Evolutionary conservation across 768 basidiomycete genomes (phyloP), one percentile per base, ranked within the genome.

Genomic region (Lyophyllum decastes): DNA sequence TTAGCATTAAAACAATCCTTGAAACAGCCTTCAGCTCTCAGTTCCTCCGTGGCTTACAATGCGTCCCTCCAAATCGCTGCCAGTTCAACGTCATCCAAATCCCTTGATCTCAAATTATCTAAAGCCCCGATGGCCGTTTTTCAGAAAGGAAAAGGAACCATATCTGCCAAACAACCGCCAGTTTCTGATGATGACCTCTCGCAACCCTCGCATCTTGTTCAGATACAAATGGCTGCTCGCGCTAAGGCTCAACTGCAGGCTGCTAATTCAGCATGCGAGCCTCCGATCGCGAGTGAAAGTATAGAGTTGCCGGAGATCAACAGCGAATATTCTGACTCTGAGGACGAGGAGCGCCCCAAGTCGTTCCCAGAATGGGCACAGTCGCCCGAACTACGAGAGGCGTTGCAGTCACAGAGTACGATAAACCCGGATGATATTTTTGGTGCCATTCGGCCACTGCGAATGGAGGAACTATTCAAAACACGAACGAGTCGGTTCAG

Each of bases 271-370:
- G 68, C 73, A 35, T 66, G 68, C 1, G 72, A 74, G 38, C 81
- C 84, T 10, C 69, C 75, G 2, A 70, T 88, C 55, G 73, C 86
- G 17, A 90, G 87, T 68, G 90, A 94, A 76, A 86, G 81, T 68
- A 92, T 95, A 64, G 94, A 95, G 65, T 78, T 99, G 17, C 95
- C 96, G 0, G 96, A 98, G 46, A 94, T 97, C 67, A 90, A 94
- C 66, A 94, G 92, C 74, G 96, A 98, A 66, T 98, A 98, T 72
- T 97, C 95, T 5, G 92, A 95, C 72, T 97, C 95, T 4, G 96
- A 94, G 45, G 94, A 95, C 63, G 94, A 95, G 69, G 86, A 88
- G 62, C 84, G 89, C 19, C 80, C 82, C 41, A 79, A 83, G 61
- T 86, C 85, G n/a, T 88, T 86, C 62, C 92, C 93, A 2, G 78